These are phyloP conservation scores for Thalassiosira allenii DNA, from an alignment of 352 stramenopile species.

Conservation along the genomic window DNA sequence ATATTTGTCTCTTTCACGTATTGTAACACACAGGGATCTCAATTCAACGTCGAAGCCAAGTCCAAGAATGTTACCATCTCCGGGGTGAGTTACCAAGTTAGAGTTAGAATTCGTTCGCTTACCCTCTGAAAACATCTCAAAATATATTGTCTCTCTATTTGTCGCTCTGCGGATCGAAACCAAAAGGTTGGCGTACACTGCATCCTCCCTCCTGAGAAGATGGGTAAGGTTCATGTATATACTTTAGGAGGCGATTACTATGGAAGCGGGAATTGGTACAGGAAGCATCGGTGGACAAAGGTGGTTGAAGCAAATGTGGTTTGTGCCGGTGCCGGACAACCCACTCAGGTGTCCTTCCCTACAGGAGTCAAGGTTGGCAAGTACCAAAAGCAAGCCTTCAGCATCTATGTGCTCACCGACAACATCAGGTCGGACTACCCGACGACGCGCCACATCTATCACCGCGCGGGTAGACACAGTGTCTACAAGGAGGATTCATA, in stretches of 20 bases:
- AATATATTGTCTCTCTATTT: too few species aligned
- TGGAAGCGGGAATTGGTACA: slow-evolving; percentile 1
- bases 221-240: slow-evolving; percentile 4
- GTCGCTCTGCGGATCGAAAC: too few species aligned
- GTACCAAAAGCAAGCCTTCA: background rate
- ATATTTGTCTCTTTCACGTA: too few species aligned
- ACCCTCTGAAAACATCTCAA: too few species aligned
- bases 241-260: background rate
- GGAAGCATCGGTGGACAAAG: background rate
- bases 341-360: background rate
- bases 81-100: too few species aligned
- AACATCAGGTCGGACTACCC: background rate
- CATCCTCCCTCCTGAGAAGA: background rate
- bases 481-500: slow-evolving; percentile 6
- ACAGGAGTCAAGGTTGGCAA: background rate
- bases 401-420: slow-evolving; percentile 7
- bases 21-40: background rate
- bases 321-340: background rate
- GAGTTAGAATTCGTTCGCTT: too few species aligned
- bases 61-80: slow-evolving; percentile 6
- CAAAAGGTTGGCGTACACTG: too few species aligned
- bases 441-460: background rate
- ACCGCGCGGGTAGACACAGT: background rate
- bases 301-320: background rate
- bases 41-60: slow-evolving; percentile 3